Conservation (phyloP, 495 filamentous ascomycete species). For the Penicillium odoratum region DNA sequence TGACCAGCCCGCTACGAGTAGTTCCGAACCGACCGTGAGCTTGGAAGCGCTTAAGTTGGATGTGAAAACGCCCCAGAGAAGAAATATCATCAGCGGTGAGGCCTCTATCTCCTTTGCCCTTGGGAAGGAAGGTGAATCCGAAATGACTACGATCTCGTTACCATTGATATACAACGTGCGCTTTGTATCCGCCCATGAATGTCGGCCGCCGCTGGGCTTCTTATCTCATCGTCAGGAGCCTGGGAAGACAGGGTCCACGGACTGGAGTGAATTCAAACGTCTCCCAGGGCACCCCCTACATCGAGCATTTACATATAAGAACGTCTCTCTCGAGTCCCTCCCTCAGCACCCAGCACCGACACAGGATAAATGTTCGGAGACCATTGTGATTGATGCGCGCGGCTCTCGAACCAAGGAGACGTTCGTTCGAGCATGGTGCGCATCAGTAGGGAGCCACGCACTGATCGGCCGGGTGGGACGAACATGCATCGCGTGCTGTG, state of each 20-base stretch:
- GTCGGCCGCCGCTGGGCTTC: conserved; percentile 52
- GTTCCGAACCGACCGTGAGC: conserved; percentile 14
- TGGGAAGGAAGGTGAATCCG: background rate
- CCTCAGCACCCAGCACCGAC: conserved; percentile 26
- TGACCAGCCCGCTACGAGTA: conserved; percentile 18
- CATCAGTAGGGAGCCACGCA: conserved; percentile 66
- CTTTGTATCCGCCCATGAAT: conserved; percentile 67
- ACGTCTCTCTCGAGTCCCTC: conserved; percentile 54
- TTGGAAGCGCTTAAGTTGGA: conserved; percentile 26
- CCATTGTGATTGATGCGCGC: conserved; percentile 51
- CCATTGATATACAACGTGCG: conserved; percentile 60
- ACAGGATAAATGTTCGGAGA: conserved; percentile 30
- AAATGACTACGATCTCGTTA: conserved; percentile 42
- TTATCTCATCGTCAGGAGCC: conserved; percentile 17
- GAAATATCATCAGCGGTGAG: conserved; percentile 41
- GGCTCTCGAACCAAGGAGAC: conserved; percentile 60
- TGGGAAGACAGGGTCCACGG: background rate
- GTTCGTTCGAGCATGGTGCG: conserved; percentile 67
- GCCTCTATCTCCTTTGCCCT: conserved; percentile 55
- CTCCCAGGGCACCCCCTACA: conserved; percentile 64
- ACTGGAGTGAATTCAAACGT: conserved; percentile 24
- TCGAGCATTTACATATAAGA: conserved; percentile 57
- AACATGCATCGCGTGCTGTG: conserved; percentile 66
- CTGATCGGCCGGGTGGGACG: conserved; percentile 63
- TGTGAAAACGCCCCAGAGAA: conserved; percentile 21